A percentile compares a stretch with the other conserved stretches of the same genome.
These are phyloP conservation scores for Bipolaris bicolor DNA, from an alignment of 2,329 filamentous ascomycete genomes.

Conservation along the genomic window DNA sequence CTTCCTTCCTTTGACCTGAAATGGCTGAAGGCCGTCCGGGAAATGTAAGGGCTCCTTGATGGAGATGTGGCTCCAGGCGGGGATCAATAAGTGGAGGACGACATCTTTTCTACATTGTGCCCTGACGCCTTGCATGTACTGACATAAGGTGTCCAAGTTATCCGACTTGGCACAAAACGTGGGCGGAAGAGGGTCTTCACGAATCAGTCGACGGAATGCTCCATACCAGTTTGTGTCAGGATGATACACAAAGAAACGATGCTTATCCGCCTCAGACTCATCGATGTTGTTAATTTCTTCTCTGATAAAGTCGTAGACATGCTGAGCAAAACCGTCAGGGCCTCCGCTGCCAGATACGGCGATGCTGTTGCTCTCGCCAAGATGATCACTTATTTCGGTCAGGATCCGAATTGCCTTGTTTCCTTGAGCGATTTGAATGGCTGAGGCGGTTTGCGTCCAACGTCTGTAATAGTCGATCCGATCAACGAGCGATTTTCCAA, in stretches of 20 bases:
- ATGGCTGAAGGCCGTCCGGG: neutral
- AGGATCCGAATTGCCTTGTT: no score
- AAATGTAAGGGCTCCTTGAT: neutral
- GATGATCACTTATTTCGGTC: no score
- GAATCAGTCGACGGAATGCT: neutral
- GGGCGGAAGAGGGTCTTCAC: neutral
- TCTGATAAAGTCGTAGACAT: neutral
- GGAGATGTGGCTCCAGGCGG: no score
- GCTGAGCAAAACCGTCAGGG: no score
- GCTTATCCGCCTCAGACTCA: neutral
- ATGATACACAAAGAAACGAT: neutral
- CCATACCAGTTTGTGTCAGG: neutral
- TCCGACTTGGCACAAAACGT: neutral
- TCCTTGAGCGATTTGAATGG: no score
- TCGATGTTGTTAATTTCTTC: neutral
- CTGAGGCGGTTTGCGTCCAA: no score
- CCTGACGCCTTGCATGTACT: neutral
- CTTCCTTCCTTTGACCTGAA: neutral
- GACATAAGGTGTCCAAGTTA: neutral
- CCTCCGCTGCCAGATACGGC: no score
- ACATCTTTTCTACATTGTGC: no score
- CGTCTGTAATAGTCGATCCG: no score
- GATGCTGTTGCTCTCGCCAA: no score
- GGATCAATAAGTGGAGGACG: no score
- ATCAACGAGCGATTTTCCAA: no score